A percentile compares a stretch with the other conserved stretches of the same genome.
Evolutionary conservation across 2,329 filamentous ascomycete genomes (phyloP).

Genomic region (Cladosporium sp.): DNA sequence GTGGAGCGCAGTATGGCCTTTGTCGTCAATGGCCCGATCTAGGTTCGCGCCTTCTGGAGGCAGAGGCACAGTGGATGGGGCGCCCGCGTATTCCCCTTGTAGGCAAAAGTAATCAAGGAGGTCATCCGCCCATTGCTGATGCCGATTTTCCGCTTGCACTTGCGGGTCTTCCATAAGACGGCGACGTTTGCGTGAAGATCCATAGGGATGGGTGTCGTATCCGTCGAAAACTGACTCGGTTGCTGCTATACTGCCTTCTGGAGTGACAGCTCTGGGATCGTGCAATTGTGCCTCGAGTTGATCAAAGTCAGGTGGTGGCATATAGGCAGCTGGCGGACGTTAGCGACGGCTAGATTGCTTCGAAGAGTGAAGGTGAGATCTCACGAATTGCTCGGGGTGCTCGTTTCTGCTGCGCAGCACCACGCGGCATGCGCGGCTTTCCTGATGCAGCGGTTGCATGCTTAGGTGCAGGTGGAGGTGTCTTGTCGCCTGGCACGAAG

Average conservation of each 20-base stretch:
- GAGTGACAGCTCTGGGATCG: slow-evolving; percentile 65
- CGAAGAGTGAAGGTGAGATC: background rate
- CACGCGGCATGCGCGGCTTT: slow-evolving; percentile 75
- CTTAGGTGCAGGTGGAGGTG: slow-evolving; percentile 89
- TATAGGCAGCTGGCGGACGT: slow-evolving; percentile 2
- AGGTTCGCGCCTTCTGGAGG: slow-evolving; percentile 85
- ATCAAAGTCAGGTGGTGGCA: slow-evolving; percentile 29
- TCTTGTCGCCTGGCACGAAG: slow-evolving; percentile 78
- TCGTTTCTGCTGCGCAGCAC: slow-evolving; percentile 24
- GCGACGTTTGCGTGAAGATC: slow-evolving; percentile 70
- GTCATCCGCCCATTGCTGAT: slow-evolving; percentile 88
- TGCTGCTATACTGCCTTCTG: slow-evolving; percentile 80
- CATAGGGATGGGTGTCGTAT: slow-evolving; percentile 70
- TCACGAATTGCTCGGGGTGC: slow-evolving; percentile 24
- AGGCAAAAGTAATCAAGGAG: slow-evolving; percentile 95
- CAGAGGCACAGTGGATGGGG: slow-evolving; percentile 67
- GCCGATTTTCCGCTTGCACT: slow-evolving; percentile 71
- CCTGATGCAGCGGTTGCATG: slow-evolving; percentile 71
- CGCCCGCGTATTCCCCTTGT: slow-evolving; percentile 50
- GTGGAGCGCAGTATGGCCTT: slow-evolving; percentile 88
- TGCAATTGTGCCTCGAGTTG: slow-evolving; percentile 30
- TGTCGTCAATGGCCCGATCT: slow-evolving; percentile 89
- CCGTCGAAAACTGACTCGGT: slow-evolving; percentile 85
- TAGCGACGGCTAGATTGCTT: background rate
- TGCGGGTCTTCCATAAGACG: slow-evolving; percentile 59